Evolutionary conservation across 2,329 filamentous ascomycete species (phyloP), one percentile per base, ranked within the genome.

Genomic region (Colletotrichum destructivum): DNA sequence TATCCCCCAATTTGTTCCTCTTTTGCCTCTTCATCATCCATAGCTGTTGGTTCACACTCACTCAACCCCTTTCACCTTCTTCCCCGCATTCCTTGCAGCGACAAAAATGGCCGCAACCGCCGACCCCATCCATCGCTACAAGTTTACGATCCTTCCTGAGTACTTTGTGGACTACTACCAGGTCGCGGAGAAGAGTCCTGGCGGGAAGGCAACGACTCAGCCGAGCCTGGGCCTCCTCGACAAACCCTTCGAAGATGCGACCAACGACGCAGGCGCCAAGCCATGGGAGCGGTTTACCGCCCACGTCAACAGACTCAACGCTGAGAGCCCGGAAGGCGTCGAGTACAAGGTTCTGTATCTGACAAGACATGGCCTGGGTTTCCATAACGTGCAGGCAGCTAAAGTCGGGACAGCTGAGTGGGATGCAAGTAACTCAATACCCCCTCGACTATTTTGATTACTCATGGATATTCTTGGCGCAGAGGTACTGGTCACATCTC

Each of bases 361-460:
- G 69, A 89, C 87, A 26, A 84, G 89, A 16, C 89, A 91, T 75
- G 89, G 89, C 16, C 82, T 89, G 74, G 89, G 89, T 31, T 81
- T 77, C 63, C 82, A 85, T 60, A 85, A 85, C 69, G 80, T 81
- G 63, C 88, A 87, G 65, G 86, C 89, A 74, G 81, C 83, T n/a
- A 86, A 85, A 74, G 90, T 89, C 69, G 89, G 88, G 51, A 88
- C 85, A 0, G 82, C 83, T 4, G 86, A 83, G 13, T 91, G 89
- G 89, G 87, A 91, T 77, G 83, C 83, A 73, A 71, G 80, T 76
- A 16, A 7, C 18, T 8, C 35, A 38, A 11, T 18, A 12, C 18
- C 9, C 56, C 2, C 6, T 15, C n/a, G 63, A 5, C 15, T 54
- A 38, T 38, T 2, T n/a, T 4, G 12, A 47, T 35, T 6, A 42